Conservation (phyloP, 179 eudicot genomes). For the Monotropa hypopitys region DNA sequence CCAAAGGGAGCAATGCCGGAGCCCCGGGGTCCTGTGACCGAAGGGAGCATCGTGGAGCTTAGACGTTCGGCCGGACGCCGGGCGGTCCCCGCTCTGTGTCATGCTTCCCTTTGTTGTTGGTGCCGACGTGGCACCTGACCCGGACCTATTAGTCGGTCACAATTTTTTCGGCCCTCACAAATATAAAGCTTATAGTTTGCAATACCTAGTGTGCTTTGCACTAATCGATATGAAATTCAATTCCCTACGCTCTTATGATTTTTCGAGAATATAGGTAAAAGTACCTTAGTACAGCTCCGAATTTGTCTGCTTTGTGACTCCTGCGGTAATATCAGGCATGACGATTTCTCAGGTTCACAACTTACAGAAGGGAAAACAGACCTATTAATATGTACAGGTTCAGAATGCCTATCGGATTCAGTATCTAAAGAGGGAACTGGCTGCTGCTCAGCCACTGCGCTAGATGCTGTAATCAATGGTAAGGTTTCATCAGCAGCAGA, state of each 20-base stretch:
- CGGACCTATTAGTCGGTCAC: too few relatives aligned
- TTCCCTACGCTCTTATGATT: background rate
- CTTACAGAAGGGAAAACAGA: constrained; percentile 50
- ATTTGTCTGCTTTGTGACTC: constrained; percentile 62
- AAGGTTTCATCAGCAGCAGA: constrained; percentile 30
- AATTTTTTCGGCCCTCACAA: too few relatives aligned
- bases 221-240: background rate
- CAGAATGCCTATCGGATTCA: constrained; percentile 49
- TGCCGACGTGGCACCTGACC: too few relatives aligned
- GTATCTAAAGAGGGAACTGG: constrained; percentile 38
- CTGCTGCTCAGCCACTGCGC: constrained; percentile 27
- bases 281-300: constrained; percentile 88
- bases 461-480: constrained; percentile 17
- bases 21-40: too few relatives aligned
- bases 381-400: constrained; percentile 38
- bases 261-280: background rate
- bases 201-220: background rate
- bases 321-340: constrained; percentile 38
- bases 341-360: constrained; percentile 55
- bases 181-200: background rate
- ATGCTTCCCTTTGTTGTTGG: too few relatives aligned
- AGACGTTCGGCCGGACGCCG: too few relatives aligned
- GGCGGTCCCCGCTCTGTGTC: too few relatives aligned
- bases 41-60: too few relatives aligned
- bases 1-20: too few relatives aligned